Evolutionary conservation across 805 yeast species (phyloP), one percentile per base, ranked within the genome.

Genomic region (Candida nanaspora): DNA sequence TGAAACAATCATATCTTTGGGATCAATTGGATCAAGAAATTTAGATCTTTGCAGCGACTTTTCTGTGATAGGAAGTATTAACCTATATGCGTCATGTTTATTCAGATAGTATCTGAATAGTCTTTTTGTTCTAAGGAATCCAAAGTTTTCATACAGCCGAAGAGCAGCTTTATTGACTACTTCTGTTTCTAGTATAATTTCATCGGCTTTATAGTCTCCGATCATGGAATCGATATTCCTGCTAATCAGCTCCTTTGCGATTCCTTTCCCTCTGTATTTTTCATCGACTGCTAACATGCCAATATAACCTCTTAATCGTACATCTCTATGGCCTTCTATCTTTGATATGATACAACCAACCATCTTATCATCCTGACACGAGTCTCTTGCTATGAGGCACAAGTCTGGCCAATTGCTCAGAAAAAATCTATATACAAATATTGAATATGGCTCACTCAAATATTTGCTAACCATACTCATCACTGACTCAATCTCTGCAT

Each of bases 261-360:
- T 82, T 1, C 96, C 96, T 34, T 65, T 66, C 3, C 94, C 89
- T 41, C 98, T 67, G 56, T 71, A 80, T 14, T 62, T 56, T 30
- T 78, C 77, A 38, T 80, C 80, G 11, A 91, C 95, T 0, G 94
- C 96, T 41, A 93, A 65, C 98, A 93, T 93, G 2, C 97, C 98
- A 23, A 93, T 89, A 55, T 93, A 93, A 0, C 98, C 98, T 45
- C 98, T 70, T 49, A 70, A 56, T 44, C 96, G 69, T 10, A 76
- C 80, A 19, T 73, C 70, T 44, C 91, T 70, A 61, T 91, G 97
- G 1, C 74, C 67, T 47, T 85, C 95, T 11, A 80, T 76, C 52
- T 88, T 86, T 39, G 94, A 80, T 6, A 93, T 85, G 7, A 91
- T 80, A 30, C 83, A 86, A 3, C 97, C 98, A n/a, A 89, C 68